Evolutionary conservation across 2,329 filamentous ascomycete genomes (phyloP), one percentile per base, ranked within the genome.

Genomic region (Pyrenophora graminea): DNA sequence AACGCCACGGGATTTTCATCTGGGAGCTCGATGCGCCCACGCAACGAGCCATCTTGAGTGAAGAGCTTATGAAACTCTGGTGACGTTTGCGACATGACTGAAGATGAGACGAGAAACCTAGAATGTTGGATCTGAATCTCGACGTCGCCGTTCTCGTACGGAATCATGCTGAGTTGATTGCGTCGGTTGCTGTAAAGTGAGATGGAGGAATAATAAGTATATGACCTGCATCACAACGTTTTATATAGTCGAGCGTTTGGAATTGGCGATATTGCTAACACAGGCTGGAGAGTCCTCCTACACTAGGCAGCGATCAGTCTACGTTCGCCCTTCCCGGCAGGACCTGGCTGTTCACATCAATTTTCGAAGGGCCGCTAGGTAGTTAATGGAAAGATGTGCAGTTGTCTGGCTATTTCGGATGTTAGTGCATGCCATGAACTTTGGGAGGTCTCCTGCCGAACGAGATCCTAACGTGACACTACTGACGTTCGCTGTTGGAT

Each of bases 41-140:
- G n/a, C 21, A 23, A 21, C 13, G 10, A 10, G 17, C 37, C 19
- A 21, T 33, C 10, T 37, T 25, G 9, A 32, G 25, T 45, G 15
- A 57, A 57, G 25, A 57, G 34, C 30, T 49, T 46, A 10, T 39
- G 3, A 25, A 57, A 57, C 38, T 50, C 30, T 12, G 18, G 44
- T 30, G n/a, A 57, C 6, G 41, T 23, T 19, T 41, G 3, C 8
- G 27, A 40, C 19, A 54, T 57, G 3, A 50, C 34, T 18, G 21
- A 57, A 33, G 46, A 40, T 10, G 30, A 52, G 30, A 55, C 6
- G 13, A 52, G 36, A 44, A 48, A 52, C 3, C 8, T 19, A 23
- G 9, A 7, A 23, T 48, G 6, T 39, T 48, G 3, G 18, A 51
- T 34, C 4, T 1, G 18, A 42, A 55, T 6, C 21, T 51, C 18